Conservation (phyloP, 805 yeast genomes). For the Schwanniomyces vanrijiae region DNA sequence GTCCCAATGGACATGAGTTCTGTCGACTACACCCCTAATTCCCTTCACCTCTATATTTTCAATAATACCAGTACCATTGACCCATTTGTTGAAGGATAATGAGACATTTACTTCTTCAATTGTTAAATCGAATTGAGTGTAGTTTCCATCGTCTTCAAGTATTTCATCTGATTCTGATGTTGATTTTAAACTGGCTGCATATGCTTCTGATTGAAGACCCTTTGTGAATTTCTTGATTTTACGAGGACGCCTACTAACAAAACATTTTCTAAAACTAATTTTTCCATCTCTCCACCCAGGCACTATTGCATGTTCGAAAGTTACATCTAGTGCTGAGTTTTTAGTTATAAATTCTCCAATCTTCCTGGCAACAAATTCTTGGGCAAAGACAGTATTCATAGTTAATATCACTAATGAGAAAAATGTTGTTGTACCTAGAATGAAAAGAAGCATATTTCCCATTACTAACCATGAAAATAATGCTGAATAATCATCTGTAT, state of each 20-base stretch:
- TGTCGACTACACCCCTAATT: constrained; percentile 86
- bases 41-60: constrained; percentile 78
- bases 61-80: constrained; percentile 84
- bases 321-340: constrained; percentile 78
- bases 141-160: constrained; percentile 81
- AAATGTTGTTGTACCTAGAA: constrained; percentile 91
- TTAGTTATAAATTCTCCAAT: constrained; percentile 82
- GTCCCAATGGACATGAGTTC: constrained; percentile 84
- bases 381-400: constrained; percentile 82
- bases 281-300: constrained; percentile 92
- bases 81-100: constrained; percentile 80
- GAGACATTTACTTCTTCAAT: constrained; percentile 83
- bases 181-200: constrained; percentile 46
- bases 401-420: constrained; percentile 75
- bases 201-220: constrained; percentile 74
- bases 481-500: constrained; percentile 89
- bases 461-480: constrained; percentile 88
- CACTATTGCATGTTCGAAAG: constrained; percentile 90
- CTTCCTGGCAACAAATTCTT: constrained; percentile 78
- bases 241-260: constrained; percentile 82
- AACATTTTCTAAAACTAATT: constrained; percentile 80
- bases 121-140: constrained; percentile 91
- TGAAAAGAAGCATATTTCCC: constrained; percentile 77
- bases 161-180: constrained; percentile 22
- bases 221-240: constrained; percentile 52